Percentiles rank a stretch among this genome's conserved stretches.
Conservation (phyloP, 2,329 filamentous ascomycete genomes). For the Rhynchosporium secalis region DNA sequence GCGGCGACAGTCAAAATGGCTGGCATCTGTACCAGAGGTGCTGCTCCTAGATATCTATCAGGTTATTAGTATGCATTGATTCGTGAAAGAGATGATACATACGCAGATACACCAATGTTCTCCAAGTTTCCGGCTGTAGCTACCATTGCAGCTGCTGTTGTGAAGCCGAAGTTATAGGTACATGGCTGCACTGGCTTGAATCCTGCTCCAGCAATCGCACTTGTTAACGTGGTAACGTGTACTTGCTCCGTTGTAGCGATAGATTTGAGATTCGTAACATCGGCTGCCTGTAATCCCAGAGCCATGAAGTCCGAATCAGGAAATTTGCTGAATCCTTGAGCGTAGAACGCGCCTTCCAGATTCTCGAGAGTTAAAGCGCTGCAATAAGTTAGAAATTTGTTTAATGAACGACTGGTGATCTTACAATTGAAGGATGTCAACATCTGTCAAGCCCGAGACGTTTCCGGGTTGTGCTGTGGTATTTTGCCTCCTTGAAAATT, state of each 20-base stretch:
- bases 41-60: conserved; percentile 2
- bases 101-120: conserved; percentile 9
- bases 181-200: conserved; percentile 8
- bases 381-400: neutral
- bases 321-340: conserved; percentile 12
- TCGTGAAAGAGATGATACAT: neutral
- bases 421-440: conserved; percentile 8
- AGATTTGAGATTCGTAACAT: conserved; percentile 7
- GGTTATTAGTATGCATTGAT: neutral
- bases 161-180: conserved; percentile 10
- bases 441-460: conserved; percentile 3
- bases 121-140: conserved; percentile 2
- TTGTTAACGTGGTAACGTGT: neutral
- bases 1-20: conserved; percentile 3
- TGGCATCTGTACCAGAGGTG: neutral
- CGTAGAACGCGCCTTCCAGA: conserved; percentile 6
- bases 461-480: neutral
- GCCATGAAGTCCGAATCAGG: conserved; percentile 12
- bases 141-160: conserved; percentile 7
- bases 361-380: conserved; percentile 5
- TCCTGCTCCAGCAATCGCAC: conserved; percentile 2
- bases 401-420: neutral
- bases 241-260: conserved; percentile 7
- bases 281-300: neutral
- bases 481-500: neutral